A percentile compares a stretch with the other conserved stretches of the same genome.
Conservation (phyloP, 176 grass and related monocot genomes). For the Canna indica region DNA sequence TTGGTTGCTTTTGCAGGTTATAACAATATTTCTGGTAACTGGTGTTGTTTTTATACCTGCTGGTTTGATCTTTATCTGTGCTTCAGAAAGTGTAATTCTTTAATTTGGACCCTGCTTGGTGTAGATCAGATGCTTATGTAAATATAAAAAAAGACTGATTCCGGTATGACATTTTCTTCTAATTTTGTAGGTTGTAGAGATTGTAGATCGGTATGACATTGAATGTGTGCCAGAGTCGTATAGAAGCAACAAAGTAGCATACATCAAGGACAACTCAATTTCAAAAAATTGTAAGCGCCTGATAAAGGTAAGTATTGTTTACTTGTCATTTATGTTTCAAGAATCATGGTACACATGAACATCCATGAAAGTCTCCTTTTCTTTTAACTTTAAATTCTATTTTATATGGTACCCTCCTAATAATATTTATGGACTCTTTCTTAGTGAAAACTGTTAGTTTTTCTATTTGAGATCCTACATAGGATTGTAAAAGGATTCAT, state of each 20-base stretch:
- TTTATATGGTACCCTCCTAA: not conserved
- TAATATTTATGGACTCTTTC: not conserved
- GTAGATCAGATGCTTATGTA: slow-evolving; percentile 13
- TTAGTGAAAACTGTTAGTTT: not conserved
- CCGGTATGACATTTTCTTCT: not conserved
- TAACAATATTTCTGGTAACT: slow-evolving; percentile 66
- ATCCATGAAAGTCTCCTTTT: not conserved
- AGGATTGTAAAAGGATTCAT: too few relatives aligned
- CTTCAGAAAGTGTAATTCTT: slow-evolving; percentile 64
- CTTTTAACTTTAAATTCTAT: too few relatives aligned
- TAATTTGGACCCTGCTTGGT: slow-evolving; percentile 1
- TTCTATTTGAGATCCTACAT: too few relatives aligned
- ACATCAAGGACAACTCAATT: slow-evolving; percentile 72
- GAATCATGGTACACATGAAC: not conserved
- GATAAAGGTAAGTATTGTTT: slow-evolving; percentile 54
- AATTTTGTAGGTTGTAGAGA: slow-evolving; percentile 61
- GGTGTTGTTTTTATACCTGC: slow-evolving; percentile 52
- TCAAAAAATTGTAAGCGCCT: slow-evolving; percentile 61
- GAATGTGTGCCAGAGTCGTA: slow-evolving; percentile 75
- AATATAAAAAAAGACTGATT: not conserved
- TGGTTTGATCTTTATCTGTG: slow-evolving; percentile 65
- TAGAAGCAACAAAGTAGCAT: slow-evolving; percentile 61
- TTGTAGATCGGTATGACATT: slow-evolving; percentile 57
- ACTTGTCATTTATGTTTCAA: slow-evolving; percentile 1
- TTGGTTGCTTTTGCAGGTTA: slow-evolving; percentile 39